These are phyloP conservation scores for Yamadazyma trypodendri DNA, from an alignment of 1,139 yeast species.

Conservation along the genomic window DNA sequence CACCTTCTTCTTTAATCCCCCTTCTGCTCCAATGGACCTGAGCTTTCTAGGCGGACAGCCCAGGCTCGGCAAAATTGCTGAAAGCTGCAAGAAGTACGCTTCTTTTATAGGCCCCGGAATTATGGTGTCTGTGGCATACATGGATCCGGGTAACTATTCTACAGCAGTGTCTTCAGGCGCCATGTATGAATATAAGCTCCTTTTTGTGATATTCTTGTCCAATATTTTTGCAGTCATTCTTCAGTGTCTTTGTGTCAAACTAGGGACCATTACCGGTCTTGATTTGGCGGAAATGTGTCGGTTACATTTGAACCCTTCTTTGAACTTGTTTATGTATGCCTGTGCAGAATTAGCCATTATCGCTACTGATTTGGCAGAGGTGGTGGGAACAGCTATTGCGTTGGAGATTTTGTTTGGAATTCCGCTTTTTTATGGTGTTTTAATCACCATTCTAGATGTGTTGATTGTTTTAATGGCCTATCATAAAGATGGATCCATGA, in stretches of 20 bases:
- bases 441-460: conserved; percentile 72
- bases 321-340: conserved; percentile 57
- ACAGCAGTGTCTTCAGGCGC: conserved; percentile 82
- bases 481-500: conserved; percentile 68
- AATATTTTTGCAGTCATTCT: conserved; percentile 70
- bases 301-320: conserved; percentile 54
- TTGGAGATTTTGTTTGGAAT: conserved; percentile 65
- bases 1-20: too few relatives aligned
- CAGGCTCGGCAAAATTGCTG: background rate
- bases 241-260: conserved; percentile 68
- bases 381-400: conserved; percentile 78
- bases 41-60: background rate
- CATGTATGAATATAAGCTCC: conserved; percentile 60
- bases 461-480: conserved; percentile 66
- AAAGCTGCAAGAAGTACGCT: conserved; percentile 43
- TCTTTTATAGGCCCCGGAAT: conserved; percentile 75
- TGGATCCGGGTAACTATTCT: conserved; percentile 82
- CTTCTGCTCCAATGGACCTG: background rate
- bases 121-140: conserved; percentile 72
- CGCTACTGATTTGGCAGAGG: conserved; percentile 82
- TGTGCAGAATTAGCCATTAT: conserved; percentile 75
- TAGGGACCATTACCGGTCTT: conserved; percentile 77
- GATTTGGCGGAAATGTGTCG: conserved; percentile 79
- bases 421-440: conserved; percentile 65
- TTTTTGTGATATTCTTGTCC: conserved; percentile 63